These are phyloP conservation scores for Phlyctochytrium planicorne DNA, from an alignment of 192 early-diverging fungal species.

Conservation along the genomic window DNA sequence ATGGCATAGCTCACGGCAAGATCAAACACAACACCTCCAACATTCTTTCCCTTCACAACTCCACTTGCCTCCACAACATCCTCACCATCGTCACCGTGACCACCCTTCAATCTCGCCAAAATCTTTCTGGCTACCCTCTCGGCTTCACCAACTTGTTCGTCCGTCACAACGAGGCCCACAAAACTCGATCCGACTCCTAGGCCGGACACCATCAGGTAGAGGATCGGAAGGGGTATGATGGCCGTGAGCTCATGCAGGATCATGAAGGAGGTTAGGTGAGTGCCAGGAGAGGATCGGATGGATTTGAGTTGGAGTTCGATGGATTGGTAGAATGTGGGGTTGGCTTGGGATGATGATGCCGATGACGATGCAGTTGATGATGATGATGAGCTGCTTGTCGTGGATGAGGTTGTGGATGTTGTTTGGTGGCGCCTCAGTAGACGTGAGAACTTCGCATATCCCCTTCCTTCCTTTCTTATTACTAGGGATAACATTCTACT, in stretches of 20 bases:
- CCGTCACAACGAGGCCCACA: neutral
- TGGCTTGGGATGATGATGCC: too few relatives aligned
- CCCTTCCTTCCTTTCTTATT: too few relatives aligned
- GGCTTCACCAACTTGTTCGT: slow-evolving; percentile 51
- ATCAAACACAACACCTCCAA: slow-evolving; percentile 55
- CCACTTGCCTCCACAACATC: neutral
- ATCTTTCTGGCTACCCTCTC: slow-evolving; percentile 53
- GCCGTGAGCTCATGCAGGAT: slow-evolving; percentile 90
- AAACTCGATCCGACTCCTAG: slow-evolving; percentile 32
- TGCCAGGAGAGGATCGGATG: slow-evolving; percentile 23
- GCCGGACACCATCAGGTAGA: slow-evolving; percentile 66
- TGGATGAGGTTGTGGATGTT: too few relatives aligned
- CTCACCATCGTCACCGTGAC: neutral
- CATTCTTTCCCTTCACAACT: slow-evolving; percentile 11
- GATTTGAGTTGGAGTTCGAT: too few relatives aligned
- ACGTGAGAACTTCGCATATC: too few relatives aligned
- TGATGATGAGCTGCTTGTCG: too few relatives aligned
- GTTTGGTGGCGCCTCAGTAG: too few relatives aligned
- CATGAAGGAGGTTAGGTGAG: slow-evolving; percentile 63
- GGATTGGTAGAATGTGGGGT: too few relatives aligned
- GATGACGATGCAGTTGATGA: too few relatives aligned
- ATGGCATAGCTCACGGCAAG: slow-evolving; percentile 78
- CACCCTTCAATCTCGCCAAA: slow-evolving; percentile 43
- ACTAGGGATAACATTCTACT: too few relatives aligned
- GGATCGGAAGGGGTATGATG: slow-evolving; percentile 68